Evolutionary conservation across 75 land plant species (phyloP), one percentile per base, ranked within the genome.

Genomic region (Isoetes taiwanensis): DNA sequence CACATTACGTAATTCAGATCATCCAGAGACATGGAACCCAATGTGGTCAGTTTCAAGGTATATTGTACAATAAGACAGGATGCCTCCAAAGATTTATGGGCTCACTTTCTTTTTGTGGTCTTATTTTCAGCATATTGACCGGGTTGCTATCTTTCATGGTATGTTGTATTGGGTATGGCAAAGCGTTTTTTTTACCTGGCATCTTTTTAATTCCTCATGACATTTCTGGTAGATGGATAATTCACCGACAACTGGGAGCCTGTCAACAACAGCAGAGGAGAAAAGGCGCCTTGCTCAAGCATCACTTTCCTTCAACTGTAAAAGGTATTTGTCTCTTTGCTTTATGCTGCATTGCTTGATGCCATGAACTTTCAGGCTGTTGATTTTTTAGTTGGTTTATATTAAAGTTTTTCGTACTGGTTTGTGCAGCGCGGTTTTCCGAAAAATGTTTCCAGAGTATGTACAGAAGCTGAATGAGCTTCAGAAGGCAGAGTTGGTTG

Each of bases 41-140:
- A 90, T 90, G 82, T 90, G 97, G 97, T 90, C 97, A 28, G 97
- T 86, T 3, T 83, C 97, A 68, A 90, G 97, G 97, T 90, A 54
- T 16, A 40, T 32, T 1, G 28, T 40, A 17, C 34, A 25, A 29
- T 26, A 29, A 43, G 21, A 28, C 31, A 9, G 0, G 2, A 34
- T 23, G n/a, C 34, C 8, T 12, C 14, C 42, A 8, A 42, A 43
- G 19, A 24, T 12, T 8, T 10, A 9, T 40, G 25, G 38, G 48
- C 2, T 21, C 23, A 31, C 30, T 6, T 54, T n/a, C 3, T 54
- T 16, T 28, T 6, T 3, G 56, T 59, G 40, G 16, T 38, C 41
- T 40, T 26, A 33, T 20, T 5, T 39, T 79, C 94, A 90, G 97
- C 76, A 90, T 90, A 38, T 76, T 90, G 9, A 83, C 79, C 1